phyloP scores from a whole-genome alignment of 495 filamentous ascomycete genomes.

The Penicillium tannophilum region DNA sequence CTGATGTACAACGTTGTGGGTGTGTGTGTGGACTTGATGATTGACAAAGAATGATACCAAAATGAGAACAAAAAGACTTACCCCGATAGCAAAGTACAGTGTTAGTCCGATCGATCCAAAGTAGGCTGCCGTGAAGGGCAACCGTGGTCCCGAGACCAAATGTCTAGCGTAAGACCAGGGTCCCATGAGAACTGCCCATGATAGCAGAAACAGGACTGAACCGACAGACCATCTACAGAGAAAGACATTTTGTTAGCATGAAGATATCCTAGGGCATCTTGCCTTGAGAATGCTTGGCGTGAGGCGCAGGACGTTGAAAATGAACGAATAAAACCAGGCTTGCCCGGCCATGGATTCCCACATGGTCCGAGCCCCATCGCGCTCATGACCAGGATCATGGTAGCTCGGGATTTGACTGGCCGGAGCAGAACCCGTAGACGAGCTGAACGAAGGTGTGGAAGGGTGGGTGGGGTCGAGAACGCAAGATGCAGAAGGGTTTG shows the following conservation, averaged over 20 bases:
- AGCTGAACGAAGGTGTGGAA: conserved; percentile 5
- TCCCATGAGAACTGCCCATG: conserved; percentile 94
- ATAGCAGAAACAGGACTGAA: conserved; percentile 84
- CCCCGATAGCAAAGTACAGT: conserved; percentile 86
- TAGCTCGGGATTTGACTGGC: conserved; percentile 21
- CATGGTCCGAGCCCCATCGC: conserved; percentile 27
- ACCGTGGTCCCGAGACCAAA: conserved; percentile 76
- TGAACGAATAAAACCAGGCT: conserved; percentile 14
- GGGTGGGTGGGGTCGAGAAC: conserved; percentile 8
- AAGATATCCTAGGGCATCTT: conserved; percentile 16
- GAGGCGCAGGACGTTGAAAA: conserved; percentile 23
- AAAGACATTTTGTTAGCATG: conserved; percentile 29
- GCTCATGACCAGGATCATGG: conserved; percentile 26
- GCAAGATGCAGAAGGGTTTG: conserved; percentile 7
- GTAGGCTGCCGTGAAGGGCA: conserved; percentile 96
- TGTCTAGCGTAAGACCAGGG: conserved; percentile 80
- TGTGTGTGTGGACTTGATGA: conserved; percentile 12
- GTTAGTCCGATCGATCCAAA: conserved; percentile 93
- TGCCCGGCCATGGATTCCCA: conserved; percentile 16
- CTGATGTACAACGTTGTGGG: conserved; percentile 11
- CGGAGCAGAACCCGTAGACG: conserved; percentile 8
- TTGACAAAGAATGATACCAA: conserved; percentile 21
- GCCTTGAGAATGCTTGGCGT: conserved; percentile 26
- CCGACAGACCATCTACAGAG: conserved; percentile 85
- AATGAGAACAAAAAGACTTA: conserved; percentile 54